These are phyloP conservation scores for Diaporthe capsici DNA, from an alignment of 2,329 filamentous ascomycete genomes.

Conservation along the genomic window DNA sequence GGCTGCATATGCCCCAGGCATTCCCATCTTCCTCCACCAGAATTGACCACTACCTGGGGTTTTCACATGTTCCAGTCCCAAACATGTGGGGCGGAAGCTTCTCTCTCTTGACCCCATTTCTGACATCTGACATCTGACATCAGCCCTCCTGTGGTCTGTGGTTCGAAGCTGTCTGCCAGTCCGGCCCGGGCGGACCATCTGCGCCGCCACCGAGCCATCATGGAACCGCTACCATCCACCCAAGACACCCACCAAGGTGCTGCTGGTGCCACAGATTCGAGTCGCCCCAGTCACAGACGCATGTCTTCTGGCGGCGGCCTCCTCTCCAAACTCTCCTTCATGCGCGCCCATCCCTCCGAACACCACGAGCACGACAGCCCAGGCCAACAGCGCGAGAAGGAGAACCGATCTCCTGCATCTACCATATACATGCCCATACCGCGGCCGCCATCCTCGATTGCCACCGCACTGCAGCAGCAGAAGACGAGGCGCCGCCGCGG, in stretches of 20 bases:
- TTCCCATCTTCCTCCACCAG: conserved; percentile 1
- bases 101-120: conserved; percentile 26
- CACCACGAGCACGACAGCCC: conserved; percentile 45
- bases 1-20: conserved; percentile 30
- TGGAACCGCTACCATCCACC: conserved; percentile 36
- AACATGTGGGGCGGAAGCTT: conserved; percentile 35
- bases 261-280: conserved; percentile 26
- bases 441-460: conserved; percentile 51
- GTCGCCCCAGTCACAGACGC: conserved; percentile 54
- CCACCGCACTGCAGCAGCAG: conserved; percentile 61
- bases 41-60: conserved; percentile 13
- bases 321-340: conserved; percentile 78
- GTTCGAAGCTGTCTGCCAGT: conserved; percentile 41
- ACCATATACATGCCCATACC: conserved; percentile 47
- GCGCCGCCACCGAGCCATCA: conserved; percentile 34
- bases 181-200: conserved; percentile 8
- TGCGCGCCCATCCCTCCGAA: conserved; percentile 59
- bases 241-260: conserved; percentile 34
- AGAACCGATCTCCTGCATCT: conserved; percentile 39
- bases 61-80: conserved; percentile 3
- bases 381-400: conserved; percentile 21
- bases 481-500: conserved; percentile 81
- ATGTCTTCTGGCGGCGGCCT: conserved; percentile 67
- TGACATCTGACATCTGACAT: conserved; percentile 34
- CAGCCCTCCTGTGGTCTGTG: conserved; percentile 27